Base-by-base conservation (phyloP, 805 yeast species). In the Yarrowia keelungensis region DNA sequence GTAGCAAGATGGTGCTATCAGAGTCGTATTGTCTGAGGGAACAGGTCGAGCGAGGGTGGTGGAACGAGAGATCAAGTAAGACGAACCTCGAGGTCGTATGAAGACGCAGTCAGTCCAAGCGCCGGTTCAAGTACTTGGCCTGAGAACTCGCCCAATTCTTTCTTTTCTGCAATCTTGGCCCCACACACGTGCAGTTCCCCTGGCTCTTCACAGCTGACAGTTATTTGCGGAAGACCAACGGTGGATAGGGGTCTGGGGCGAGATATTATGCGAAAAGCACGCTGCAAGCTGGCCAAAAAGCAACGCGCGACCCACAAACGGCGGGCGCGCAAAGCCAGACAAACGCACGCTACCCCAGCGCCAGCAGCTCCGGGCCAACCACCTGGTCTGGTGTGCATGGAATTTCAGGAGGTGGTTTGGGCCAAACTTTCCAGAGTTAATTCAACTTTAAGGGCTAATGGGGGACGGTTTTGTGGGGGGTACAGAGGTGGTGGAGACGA, bases 321-420 rank as follows among this genome's bases (percentile, higher is more conserved):
- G 32, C 32, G 32, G 32, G 32, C 32, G 32, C 32, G 32, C 32
- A 26, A 26, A 26, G 32, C 32, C 32, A 26, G 15, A 49, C 15
- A n/a, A 36, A 35, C n/a, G 43, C 58, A 41, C 47, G 47, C 46
- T 41, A 56, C 47, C 19, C 36, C 38, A n/a, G 46, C 45, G 41
- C 62, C 41, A 41, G 62, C 39, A 15, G 62, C 38, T 56, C 39
- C 47, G 62, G 62, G 39, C 62, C 47, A 41, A 56, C 62, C 62
- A 56, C 62, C 59, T 41, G 26, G 43, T n/a, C 47, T 14, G 22
- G 47, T 16, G 62, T 56, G 62, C 62, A 56, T 56, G 62, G 62
- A 54, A 56, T 56, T 56, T 56, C 62, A 56, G 62, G 62, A 56
- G 62, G 62, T 56, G 62, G 26, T 47, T 56, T 42, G 41, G n/a